Evolutionary conservation across 495 filamentous ascomycete genomes (phyloP).

Genomic region (Aspergillus homomorphus): DNA sequence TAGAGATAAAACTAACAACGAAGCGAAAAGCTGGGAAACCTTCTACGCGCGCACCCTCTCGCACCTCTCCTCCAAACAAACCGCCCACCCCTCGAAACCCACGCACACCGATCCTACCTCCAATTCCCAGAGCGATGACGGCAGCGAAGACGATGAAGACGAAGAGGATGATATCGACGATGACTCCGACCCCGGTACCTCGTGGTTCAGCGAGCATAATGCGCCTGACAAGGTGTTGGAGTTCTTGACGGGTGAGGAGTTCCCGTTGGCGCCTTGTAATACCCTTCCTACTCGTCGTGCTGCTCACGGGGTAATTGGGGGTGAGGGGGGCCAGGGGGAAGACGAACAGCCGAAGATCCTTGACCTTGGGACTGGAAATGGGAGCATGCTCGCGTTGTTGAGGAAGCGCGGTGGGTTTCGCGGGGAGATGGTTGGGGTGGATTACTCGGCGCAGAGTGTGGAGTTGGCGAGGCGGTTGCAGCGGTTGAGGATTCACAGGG

Average conservation of each 20-base stretch:
- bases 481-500: conserved; percentile 35
- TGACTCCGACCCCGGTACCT: conserved; percentile 48
- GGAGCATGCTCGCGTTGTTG: conserved; percentile 77
- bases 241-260: conserved; percentile 37
- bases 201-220: conserved; percentile 53
- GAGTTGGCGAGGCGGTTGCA: conserved; percentile 60
- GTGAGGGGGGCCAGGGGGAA: neutral
- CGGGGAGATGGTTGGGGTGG: conserved; percentile 76
- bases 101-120: neutral
- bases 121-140: conserved; percentile 8
- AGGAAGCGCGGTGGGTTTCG: conserved; percentile 54
- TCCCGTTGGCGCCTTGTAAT: conserved; percentile 37
- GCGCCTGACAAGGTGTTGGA: conserved; percentile 48
- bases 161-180: conserved; percentile 28
- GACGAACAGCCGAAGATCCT: conserved; percentile 50
- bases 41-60: conserved; percentile 45
- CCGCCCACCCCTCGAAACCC: neutral
- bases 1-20: conserved; percentile 4
- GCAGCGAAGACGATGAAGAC: conserved; percentile 14
- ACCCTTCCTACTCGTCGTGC: conserved; percentile 15
- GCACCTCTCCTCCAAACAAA: conserved; percentile 33
- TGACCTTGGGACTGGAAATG: conserved; percentile 87
- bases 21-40: conserved; percentile 39
- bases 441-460: conserved; percentile 76
- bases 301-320: conserved; percentile 5